Conservation (phyloP, 2,329 filamentous ascomycete genomes). For the Paradendryphiella salina region DNA sequence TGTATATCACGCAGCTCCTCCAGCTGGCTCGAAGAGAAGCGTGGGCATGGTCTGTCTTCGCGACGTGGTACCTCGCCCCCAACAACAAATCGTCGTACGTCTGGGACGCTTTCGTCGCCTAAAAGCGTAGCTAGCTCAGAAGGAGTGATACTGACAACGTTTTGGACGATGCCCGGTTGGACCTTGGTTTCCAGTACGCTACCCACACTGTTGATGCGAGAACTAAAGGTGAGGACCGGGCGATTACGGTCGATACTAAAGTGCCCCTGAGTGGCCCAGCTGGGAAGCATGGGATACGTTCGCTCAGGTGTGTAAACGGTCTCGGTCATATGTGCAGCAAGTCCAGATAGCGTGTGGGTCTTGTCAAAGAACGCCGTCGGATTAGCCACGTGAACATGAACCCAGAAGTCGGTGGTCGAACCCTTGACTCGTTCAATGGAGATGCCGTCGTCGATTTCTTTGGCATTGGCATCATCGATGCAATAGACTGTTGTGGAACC, state of each 20-base stretch:
- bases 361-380: conserved; percentile 70
- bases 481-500: conserved; percentile 66
- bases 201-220: conserved; percentile 57
- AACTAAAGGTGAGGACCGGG: conserved; percentile 65
- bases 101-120: conserved; percentile 40
- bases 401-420: conserved; percentile 63
- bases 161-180: conserved; percentile 57
- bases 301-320: conserved; percentile 62
- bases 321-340: conserved; percentile 62
- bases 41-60: conserved; percentile 9
- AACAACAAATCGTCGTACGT: conserved; percentile 31
- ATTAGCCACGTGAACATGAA: conserved; percentile 78
- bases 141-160: conserved; percentile 59
- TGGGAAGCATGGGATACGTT: conserved; percentile 61
- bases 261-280: conserved; percentile 51
- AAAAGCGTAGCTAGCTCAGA: conserved; percentile 37
- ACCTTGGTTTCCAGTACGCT: conserved; percentile 59
- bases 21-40: conserved; percentile 28
- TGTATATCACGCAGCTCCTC: conserved; percentile 44
- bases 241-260: conserved; percentile 59
- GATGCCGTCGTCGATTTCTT: conserved; percentile 78
- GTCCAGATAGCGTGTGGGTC: conserved; percentile 61
- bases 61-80: conserved; percentile 23
- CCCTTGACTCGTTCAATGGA: conserved; percentile 65
- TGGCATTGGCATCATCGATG: conserved; percentile 68